phyloP scores from a whole-genome alignment of 495 filamentous ascomycete species.

The Acidomyces sp. region DNA sequence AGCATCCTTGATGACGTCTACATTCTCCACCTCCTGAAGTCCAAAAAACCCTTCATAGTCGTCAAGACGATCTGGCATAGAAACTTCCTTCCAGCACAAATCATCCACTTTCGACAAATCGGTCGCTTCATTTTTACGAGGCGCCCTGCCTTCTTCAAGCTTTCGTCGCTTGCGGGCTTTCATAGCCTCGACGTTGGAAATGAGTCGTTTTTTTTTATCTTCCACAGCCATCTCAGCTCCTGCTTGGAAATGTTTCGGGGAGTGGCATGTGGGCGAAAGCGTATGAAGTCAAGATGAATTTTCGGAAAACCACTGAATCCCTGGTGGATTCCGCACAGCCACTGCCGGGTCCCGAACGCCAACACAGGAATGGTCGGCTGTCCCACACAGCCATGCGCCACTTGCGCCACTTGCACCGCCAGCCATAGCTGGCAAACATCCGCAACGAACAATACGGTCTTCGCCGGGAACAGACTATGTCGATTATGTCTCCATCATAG shows the following conservation, averaged over 20 bases:
- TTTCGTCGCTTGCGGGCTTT: slow-evolving; percentile 26
- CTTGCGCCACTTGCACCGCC: no score
- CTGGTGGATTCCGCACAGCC: no score
- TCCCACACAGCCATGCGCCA: no score
- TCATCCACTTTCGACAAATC: slow-evolving; percentile 33
- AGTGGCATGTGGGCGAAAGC: not conserved
- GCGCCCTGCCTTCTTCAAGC: slow-evolving; percentile 8
- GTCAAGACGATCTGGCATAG: slow-evolving; percentile 72
- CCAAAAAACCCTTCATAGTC: slow-evolving; percentile 94
- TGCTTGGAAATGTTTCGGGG: not conserved
- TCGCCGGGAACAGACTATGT: no score
- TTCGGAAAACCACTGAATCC: no score
- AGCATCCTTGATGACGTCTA: slow-evolving; percentile 57
- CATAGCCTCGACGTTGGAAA: slow-evolving; percentile 18
- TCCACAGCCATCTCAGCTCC: slow-evolving; percentile 6
- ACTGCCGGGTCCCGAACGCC: no score
- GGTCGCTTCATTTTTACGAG: not conserved
- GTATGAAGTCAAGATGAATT: not conserved
- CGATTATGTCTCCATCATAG: no score
- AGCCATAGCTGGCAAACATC: no score
- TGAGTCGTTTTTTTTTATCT: slow-evolving; percentile 20
- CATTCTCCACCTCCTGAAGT: slow-evolving; percentile 80
- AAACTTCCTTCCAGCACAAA: slow-evolving; percentile 68
- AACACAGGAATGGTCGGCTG: no score
- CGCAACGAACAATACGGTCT: no score